phyloP scores from a whole-genome alignment of 768 basidiomycete species.

The Kwoniella mangroviensis region DNA sequence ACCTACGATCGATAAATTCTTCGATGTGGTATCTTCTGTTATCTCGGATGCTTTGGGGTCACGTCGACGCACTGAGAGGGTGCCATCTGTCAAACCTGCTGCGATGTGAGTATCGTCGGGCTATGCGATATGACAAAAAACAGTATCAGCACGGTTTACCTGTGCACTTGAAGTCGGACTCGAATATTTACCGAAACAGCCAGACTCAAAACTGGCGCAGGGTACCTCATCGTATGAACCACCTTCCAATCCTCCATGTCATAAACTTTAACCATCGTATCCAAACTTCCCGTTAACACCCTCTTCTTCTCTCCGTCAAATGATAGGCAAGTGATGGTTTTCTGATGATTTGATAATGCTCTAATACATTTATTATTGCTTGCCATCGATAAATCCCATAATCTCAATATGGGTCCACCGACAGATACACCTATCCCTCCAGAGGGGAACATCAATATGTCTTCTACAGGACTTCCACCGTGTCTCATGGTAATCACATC shows the following conservation, averaged over 20 bases:
- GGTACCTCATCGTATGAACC: constrained; percentile 97
- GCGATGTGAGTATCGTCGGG: constrained; percentile 96
- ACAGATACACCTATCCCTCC: constrained; percentile 73
- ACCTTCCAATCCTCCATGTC: constrained; percentile 90
- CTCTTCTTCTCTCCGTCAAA: constrained; percentile 77
- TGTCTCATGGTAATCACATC: constrained; percentile 67
- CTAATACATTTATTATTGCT: constrained; percentile 73
- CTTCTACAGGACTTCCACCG: constrained; percentile 75
- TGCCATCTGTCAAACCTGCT: constrained; percentile 97
- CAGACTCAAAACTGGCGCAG: constrained; percentile 84
- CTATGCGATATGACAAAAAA: constrained; percentile 59
- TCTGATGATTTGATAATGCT: constrained; percentile 96
- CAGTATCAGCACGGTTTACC: background rate
- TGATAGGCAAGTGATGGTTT: constrained; percentile 87
- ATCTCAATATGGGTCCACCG: constrained; percentile 87
- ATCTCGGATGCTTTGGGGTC: constrained; percentile 73
- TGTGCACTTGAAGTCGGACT: background rate
- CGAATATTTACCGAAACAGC: constrained; percentile 77
- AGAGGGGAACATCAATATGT: constrained; percentile 90
- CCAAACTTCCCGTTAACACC: constrained; percentile 85
- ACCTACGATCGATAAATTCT: constrained; percentile 60
- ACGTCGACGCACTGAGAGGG: constrained; percentile 91
- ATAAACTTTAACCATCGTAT: constrained; percentile 99
- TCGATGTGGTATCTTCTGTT: constrained; percentile 48
- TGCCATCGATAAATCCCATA: constrained; percentile 82